Evolutionary conservation across 176 grass and related monocot species (phyloP).

Genomic region (Ensete ventricosum): DNA sequence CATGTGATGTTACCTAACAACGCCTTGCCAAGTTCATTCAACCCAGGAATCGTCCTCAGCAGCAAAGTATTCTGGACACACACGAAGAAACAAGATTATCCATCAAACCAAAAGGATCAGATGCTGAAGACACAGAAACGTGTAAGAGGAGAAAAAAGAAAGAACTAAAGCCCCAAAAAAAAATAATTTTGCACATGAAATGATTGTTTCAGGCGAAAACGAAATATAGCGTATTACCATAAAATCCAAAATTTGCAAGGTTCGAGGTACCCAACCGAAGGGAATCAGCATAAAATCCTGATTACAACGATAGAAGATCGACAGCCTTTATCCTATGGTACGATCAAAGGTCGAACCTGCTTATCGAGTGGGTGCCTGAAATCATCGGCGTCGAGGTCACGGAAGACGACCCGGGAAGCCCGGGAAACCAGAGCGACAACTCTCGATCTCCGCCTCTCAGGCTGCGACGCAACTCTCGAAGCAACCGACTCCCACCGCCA

Average conservation of each 20-base stretch:
- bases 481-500: background rate
- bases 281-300: background rate
- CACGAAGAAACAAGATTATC: conserved; percentile 14
- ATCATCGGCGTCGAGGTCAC: conserved; percentile 74
- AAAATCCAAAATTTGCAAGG: background rate
- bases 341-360: conserved; percentile 22
- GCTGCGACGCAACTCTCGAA: background rate
- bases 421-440: conserved; percentile 16
- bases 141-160: background rate
- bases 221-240: no score
- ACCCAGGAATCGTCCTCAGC: conserved; percentile 61
- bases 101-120: background rate
- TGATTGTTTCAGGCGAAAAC: no score
- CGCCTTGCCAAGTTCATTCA: conserved; percentile 78
- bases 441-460: background rate
- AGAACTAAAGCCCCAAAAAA: background rate
- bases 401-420: conserved; percentile 19
- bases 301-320: background rate
- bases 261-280: background rate
- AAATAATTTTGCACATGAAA: background rate
- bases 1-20: conserved; percentile 45
- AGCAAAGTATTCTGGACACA: conserved; percentile 67
- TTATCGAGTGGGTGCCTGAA: conserved; percentile 92
- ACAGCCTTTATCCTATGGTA: background rate
- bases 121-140: background rate